Percentiles rank a stretch among this genome's conserved stretches.
These are phyloP conservation scores for Nakaseomyces bracarensis DNA, from an alignment of 1,139 yeast species.

Conservation along the genomic window DNA sequence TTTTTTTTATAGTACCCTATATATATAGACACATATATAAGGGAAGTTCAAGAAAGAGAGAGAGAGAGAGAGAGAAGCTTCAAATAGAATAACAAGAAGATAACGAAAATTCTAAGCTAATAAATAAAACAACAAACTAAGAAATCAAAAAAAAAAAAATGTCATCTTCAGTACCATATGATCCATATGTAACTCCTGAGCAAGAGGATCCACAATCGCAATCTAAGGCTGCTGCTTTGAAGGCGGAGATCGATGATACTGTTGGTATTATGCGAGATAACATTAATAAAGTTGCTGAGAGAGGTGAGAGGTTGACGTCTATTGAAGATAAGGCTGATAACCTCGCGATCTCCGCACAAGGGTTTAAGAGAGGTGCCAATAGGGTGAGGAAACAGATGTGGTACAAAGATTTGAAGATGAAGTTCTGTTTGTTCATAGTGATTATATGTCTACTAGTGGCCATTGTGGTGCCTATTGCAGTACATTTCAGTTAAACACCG, in stretches of 20 bases:
- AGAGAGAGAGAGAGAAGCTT: background rate
- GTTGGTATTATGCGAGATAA: slow-evolving; percentile 98
- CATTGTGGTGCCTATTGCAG: slow-evolving; percentile 89
- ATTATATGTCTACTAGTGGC: slow-evolving; percentile 74
- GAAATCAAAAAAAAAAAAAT: slow-evolving; percentile 29
- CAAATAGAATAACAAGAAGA: background rate
- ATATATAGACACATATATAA: no score
- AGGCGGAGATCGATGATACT: slow-evolving; percentile 91
- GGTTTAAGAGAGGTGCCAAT: slow-evolving; percentile 95
- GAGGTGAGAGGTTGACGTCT: slow-evolving; percentile 88
- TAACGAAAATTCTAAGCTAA: background rate
- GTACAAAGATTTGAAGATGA: slow-evolving; percentile 98
- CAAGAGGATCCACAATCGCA: slow-evolving; percentile 35
- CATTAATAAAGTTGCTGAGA: slow-evolving; percentile 89
- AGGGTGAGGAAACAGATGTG: slow-evolving; percentile 98
- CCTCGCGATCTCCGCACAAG: slow-evolving; percentile 87
- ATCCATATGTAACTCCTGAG: slow-evolving; percentile 72
- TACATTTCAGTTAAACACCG: slow-evolving; percentile 72
- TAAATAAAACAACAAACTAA: background rate
- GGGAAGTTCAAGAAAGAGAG: no score
- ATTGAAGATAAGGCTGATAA: slow-evolving; percentile 93
- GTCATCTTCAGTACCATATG: slow-evolving; percentile 84
- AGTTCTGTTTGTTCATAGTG: slow-evolving; percentile 80
- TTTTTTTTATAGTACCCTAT: no score
- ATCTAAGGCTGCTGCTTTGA: slow-evolving; percentile 74